Base-by-base conservation (phyloP, 306 rosid species). In the Geum urbanum region DNA sequence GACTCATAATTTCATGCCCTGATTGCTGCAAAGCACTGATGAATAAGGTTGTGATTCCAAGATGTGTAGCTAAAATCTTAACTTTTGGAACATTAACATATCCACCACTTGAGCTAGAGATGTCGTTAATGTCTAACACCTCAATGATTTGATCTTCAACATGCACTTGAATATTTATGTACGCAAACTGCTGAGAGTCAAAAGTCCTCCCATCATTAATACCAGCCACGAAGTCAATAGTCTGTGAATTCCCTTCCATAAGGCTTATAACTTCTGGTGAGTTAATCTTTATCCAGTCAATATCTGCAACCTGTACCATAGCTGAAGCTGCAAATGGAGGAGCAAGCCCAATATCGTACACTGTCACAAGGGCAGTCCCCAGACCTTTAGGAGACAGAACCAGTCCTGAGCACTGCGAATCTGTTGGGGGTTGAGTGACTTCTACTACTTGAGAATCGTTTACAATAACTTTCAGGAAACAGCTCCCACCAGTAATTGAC, bases 401-500 rank as follows among this genome's bases (percentile, higher is more conserved):
- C 77, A 90, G 69, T 76, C 88, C 90, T 48, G 40, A 79, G 85
- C 96, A 86, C 75, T 85, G 90, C 69, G 85, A 69, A 70, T 79
- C 91, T 9, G 79, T 76, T 54, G 87, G 84, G 35, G 90, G 81
- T 73, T 86, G 90, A 80, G 81, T 78, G 65, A 86, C 79, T 80
- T 90, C 96, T 70, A 90, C 86, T 71, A 90, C 91, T 70, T 67
- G 86, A 73, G 98, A 84, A 87, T 87, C 84, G 72, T 92, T 90
- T 66, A 86, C 86, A 78, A 65, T 71, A 64, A 88, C 87, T 79
- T 92, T 96, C 86, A 92, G 74, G 78, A 85, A 88, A 88, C 97
- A 86, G 91, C 98, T 92, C 74, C 98, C 98, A 58, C 98, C 98
- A 75, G 80, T 81, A 67, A 88, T 92, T 55, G 91, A 83, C 81